Evolutionary conservation across 805 yeast species (phyloP).

Genomic region (Groenewaldozyma tartarivorans): DNA sequence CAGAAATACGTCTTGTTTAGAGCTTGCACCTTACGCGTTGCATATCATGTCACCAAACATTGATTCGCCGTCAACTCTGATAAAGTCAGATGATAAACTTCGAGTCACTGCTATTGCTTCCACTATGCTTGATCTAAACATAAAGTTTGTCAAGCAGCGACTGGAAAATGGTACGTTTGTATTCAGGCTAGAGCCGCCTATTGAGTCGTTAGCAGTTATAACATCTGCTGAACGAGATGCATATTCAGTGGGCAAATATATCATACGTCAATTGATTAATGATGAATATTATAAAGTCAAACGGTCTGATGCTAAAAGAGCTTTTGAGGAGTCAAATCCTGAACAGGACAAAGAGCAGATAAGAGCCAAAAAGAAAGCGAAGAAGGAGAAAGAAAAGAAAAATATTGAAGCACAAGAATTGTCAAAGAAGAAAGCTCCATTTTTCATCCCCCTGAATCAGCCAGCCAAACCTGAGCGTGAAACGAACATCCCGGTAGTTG

Average conservation of each 20-base stretch:
- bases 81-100: constrained; percentile 12
- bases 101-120: constrained; percentile 14
- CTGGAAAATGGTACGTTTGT: constrained; percentile 23
- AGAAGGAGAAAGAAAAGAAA: constrained; percentile 5
- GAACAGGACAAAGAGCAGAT: background rate
- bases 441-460: too few species aligned
- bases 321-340: background rate
- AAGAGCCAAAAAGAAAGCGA: constrained; percentile 1
- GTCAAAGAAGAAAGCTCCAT: constrained; percentile 4
- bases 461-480: too few species aligned
- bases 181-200: constrained; percentile 27
- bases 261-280: constrained; percentile 10
- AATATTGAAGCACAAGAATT: constrained; percentile 1
- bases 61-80: constrained; percentile 8
- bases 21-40: constrained; percentile 25
- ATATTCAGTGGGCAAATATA: constrained; percentile 13
- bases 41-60: constrained; percentile 20
- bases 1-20: constrained; percentile 14
- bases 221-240: constrained; percentile 10
- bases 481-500: constrained; percentile 5
- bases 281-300: constrained; percentile 1
- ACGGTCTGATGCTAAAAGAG: background rate
- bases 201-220: constrained; percentile 21
- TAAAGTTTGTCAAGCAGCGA: constrained; percentile 18
- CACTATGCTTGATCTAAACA: constrained; percentile 18